Evolutionary conservation across 352 stramenopile species (phyloP).

Genomic region (Globisporangium orthogonon): DNA sequence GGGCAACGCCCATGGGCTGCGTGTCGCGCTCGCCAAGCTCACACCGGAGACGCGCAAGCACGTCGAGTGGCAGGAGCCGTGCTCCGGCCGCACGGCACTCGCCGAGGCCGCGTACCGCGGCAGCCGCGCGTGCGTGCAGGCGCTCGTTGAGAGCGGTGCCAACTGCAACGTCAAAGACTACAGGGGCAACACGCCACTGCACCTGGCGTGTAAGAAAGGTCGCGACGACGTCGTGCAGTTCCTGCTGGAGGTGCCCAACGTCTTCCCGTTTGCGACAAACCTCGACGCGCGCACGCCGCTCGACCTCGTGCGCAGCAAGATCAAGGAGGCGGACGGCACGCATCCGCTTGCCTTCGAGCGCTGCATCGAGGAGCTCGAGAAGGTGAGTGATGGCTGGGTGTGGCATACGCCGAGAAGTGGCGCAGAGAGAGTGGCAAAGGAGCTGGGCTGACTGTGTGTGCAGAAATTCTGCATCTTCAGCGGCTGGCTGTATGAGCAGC

Average conservation of each 20-base stretch:
- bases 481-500: constrained; percentile 60
- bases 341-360: constrained; percentile 25
- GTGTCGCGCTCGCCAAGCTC: constrained; percentile 23
- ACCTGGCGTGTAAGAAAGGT: constrained; percentile 44
- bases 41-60: constrained; percentile 31
- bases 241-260: constrained; percentile 27
- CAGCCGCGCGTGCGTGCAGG: constrained; percentile 33
- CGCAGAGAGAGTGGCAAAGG: neutral
- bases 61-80: constrained; percentile 55
- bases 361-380: constrained; percentile 54
- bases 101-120: constrained; percentile 33
- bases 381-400: constrained; percentile 14
- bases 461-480: constrained; percentile 53
- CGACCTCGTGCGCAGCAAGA: constrained; percentile 31
- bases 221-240: constrained; percentile 32
- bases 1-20: constrained; percentile 30
- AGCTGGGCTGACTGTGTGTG: neutral
- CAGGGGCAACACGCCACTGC: constrained; percentile 44
- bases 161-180: constrained; percentile 46
- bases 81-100: constrained; percentile 35
- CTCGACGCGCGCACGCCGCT: constrained; percentile 37
- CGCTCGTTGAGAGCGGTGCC: constrained; percentile 35
- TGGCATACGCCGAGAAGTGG: neutral
- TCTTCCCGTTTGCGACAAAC: constrained; percentile 43
- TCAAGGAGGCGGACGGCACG: constrained; percentile 16